Base-by-base conservation (phyloP, 225 moss, liverwort and hornwort genomes). In the Climacium dendroides region DNA sequence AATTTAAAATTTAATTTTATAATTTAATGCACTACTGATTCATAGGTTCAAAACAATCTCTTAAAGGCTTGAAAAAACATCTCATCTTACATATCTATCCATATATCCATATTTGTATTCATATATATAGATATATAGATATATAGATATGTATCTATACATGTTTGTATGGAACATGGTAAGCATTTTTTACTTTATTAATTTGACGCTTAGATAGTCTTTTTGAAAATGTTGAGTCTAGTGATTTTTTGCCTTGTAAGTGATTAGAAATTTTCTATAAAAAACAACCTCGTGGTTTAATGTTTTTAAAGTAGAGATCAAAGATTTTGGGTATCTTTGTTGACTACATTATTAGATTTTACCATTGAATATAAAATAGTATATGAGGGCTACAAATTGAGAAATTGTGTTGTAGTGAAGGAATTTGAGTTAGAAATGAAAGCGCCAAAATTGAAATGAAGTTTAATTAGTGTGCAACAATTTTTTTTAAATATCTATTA, bases 161-260 rank as follows among this genome's bases (percentile, higher is more conserved):
- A 34, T 9, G 10, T 64, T 63, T 18, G 17, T 63, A 65, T 22
- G 1, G 6, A 12, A 66, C 1, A n/a, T 11, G 0, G 4, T n/a
- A 65, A 19, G n/a, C 6, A 22, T n/a, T 11, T 22, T 35, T 19
- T 2, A 66, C 6, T n/a, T n/a, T 48, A 66, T 20, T 20, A 66
- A 6, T n/a, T n/a, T 19, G 5, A 35, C 5, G 5, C 10, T 19
- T 1, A 34, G 1, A 34, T 0, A 34, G 0, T 64, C 1, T 34
- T 34, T 34, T 35, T 34, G 6, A 35, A 64, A 34, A 35, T 64
- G 0, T n/a, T 22, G 6, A 2, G 1, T 22, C 20, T 20, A 6
- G 5, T 66, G 6, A 1, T n/a, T n/a, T 65, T 45, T 6, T 45
- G 65, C 20, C 20, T n/a, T 6, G 11, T 65, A 7, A 66, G 22